Evolutionary conservation across 768 basidiomycete genomes (phyloP), one percentile per base, ranked within the genome.

Genomic region (Rubroboletus pulcherrimus): DNA sequence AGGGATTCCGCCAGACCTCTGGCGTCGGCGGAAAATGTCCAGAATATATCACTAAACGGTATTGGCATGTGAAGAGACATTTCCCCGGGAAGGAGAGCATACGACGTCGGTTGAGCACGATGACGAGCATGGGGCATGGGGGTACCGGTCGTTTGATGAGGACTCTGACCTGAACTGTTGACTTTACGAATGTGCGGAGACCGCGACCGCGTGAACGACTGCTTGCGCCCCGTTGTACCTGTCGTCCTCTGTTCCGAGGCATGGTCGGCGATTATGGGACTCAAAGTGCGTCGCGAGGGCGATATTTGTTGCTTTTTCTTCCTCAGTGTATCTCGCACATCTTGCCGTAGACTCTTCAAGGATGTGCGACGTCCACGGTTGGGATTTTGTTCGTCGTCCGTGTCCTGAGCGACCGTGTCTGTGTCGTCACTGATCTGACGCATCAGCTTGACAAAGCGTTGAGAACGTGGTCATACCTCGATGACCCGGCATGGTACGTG

Each of bases 401-500:
- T 82, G 60, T 86, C 84, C 34, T 77, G 78, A 44, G 81, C 83
- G 26, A 81, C 79, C 7, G 82, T 78, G 63, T 78, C 80, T 41
- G 69, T 71, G 43, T 75, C 79, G 21, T 85, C 78, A 58, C 84
- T 75, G 19, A 29, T 21, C 37, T 35, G n/a, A 41, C 24, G 31
- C 14, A 42, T 82, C 56, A 66, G 55, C 34, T 41, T 29, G 26
- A 49, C 42, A 53, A 5, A 53, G 7, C 4, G 9, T 8, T 3
- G 47, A 51, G 19, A 56, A 35, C 24, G 15, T 24, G n/a, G 39
- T 63, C 81, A 58, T 63, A 87, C 89, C 87, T 83, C 10, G 89
- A 91, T 34, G 89, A 89, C 43, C 91, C 91, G 30, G 86, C 91
- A 55, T 91, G 87, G 72, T 93, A 93, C 61, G 90, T 92, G 12